Conservation (phyloP, 106 monocot genomes). For the Hemerocallis citrina region DNA sequence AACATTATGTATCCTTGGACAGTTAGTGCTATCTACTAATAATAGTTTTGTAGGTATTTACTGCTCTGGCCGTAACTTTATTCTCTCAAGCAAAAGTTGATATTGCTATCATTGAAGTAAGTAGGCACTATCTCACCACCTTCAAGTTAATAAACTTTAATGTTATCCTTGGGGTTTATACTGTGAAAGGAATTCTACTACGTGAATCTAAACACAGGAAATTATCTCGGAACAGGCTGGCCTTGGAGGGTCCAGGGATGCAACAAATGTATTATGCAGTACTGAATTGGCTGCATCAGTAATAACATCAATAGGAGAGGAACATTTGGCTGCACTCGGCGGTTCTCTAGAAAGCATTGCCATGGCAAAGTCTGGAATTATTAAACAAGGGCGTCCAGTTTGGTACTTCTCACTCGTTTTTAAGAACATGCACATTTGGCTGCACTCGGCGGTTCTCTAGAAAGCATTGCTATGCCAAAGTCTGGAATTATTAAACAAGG, state of each 20-base stretch:
- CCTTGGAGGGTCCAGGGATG: conserved; percentile 95
- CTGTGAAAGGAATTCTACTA: no score
- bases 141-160: no score
- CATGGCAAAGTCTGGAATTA: conserved; percentile 92
- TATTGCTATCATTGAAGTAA: conserved; percentile 84
- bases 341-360: conserved; percentile 97
- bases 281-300: conserved; percentile 48
- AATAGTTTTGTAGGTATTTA: conserved; percentile 60
- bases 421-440: no score
- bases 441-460: conserved; percentile 80
- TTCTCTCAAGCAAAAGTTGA: conserved; percentile 85
- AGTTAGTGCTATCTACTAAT: not conserved
- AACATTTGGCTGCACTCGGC: conserved; percentile 90
- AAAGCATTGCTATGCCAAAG: conserved; percentile 90
- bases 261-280: conserved; percentile 86
- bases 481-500: conserved; percentile 83
- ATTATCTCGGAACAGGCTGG: conserved; percentile 57
- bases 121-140: conserved; percentile 1
- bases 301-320: conserved; percentile 90
- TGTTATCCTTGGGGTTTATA: no score
- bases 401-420: conserved; percentile 30
- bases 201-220: no score
- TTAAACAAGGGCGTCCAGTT: conserved; percentile 85
- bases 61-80: conserved; percentile 66
- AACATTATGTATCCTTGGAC: no score